Percentiles rank a stretch among this genome's conserved stretches.
phyloP scores from a whole-genome alignment of 176 grass and related monocot species.

The Zizania latifolia region DNA sequence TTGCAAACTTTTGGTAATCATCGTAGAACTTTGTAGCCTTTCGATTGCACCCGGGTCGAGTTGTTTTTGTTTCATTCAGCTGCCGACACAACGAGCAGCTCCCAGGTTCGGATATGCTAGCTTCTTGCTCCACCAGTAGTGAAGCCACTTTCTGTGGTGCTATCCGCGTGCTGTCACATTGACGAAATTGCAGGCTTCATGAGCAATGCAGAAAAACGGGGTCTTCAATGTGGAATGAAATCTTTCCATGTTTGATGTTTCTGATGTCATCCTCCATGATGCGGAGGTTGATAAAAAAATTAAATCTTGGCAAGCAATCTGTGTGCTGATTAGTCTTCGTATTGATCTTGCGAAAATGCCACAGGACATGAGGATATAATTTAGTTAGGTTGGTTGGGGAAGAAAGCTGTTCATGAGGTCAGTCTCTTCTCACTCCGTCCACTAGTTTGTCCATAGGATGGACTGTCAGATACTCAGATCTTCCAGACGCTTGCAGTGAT shows the following conservation, averaged over 20 bases:
- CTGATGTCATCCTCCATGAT: not conserved
- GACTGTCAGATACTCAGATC: not conserved
- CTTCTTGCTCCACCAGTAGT: conserved; percentile 14
- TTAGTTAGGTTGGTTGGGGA: not conserved
- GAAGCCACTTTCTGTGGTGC: not conserved
- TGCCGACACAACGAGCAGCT: not conserved
- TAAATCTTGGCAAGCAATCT: not conserved
- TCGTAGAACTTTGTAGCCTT: not conserved
- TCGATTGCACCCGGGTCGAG: not conserved
- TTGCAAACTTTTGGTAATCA: not conserved
- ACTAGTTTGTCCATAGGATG: not conserved
- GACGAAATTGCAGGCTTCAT: not conserved
- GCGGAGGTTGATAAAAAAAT: not conserved
- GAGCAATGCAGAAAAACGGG: not conserved
- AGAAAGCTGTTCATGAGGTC: not conserved
- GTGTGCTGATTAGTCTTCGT: not conserved
- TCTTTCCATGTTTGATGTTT: not conserved
- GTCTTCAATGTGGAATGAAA: not conserved
- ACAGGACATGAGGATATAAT: not conserved
- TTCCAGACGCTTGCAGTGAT: not conserved
- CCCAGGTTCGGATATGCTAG: not conserved
- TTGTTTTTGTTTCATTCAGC: not conserved
- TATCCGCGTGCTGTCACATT: conserved; percentile 6
- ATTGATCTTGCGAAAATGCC: not conserved
- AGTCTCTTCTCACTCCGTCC: not conserved